phyloP scores from a whole-genome alignment of 768 basidiomycete genomes.

The Chlorophyllum brunneum region DNA sequence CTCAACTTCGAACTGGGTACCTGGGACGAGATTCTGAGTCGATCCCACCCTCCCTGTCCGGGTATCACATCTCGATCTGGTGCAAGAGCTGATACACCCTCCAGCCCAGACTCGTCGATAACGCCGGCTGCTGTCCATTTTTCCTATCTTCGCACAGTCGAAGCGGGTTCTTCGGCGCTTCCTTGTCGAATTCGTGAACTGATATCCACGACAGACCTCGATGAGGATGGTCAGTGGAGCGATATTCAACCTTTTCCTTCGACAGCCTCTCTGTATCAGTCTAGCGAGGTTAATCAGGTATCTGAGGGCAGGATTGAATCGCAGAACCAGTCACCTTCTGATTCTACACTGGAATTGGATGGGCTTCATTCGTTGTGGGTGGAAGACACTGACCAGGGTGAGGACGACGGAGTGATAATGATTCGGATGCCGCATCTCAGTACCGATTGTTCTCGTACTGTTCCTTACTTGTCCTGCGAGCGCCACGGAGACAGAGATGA shows the following conservation, averaged over 20 bases:
- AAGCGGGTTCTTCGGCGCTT: neutral
- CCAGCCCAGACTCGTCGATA: neutral
- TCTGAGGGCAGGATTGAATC: no score
- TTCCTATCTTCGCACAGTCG: neutral
- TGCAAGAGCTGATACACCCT: neutral
- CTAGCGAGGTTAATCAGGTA: neutral
- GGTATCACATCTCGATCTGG: no score
- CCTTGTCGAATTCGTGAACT: neutral
- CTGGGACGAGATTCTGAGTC: conserved; percentile 28
- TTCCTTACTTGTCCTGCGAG: neutral
- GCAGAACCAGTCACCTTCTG: conserved; percentile 7
- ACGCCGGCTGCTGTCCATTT: no score
- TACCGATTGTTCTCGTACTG: neutral
- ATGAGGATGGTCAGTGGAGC: conserved; percentile 5
- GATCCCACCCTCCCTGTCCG: conserved; percentile 28
- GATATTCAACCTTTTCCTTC: conserved; percentile 15
- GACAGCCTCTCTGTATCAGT: conserved; percentile 11
- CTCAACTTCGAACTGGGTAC: conserved; percentile 21
- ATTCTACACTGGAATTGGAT: conserved; percentile 17
- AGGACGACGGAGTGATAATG: neutral
- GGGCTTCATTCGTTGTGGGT: conserved; percentile 1
- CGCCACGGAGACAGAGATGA: neutral
- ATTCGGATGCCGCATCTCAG: neutral
- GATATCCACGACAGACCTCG: neutral
- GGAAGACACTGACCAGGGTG: neutral